Conservation (phyloP, 1,284 basidiomycete genomes). For the Cryptococcus sp. region DNA sequence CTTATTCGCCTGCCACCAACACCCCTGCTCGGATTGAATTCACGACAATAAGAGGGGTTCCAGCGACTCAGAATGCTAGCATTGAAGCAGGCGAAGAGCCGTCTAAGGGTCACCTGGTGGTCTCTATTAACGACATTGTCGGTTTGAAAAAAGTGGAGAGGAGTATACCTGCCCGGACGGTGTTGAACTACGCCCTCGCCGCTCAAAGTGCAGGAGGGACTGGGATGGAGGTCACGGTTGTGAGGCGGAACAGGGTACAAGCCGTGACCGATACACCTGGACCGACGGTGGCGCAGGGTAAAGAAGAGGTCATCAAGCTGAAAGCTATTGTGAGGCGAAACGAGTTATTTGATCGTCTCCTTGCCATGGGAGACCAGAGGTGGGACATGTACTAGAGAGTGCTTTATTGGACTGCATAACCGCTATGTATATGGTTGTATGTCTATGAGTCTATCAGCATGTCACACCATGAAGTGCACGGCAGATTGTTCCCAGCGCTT, state of each 20-base stretch:
- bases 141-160: slow-evolving; percentile 27
- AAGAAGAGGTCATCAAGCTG: slow-evolving; percentile 20
- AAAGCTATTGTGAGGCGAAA: slow-evolving; percentile 30
- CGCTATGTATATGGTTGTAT: too few species aligned
- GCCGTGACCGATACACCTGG: neutral
- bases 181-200: slow-evolving; percentile 16
- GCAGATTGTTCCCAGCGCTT: too few species aligned
- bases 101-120: slow-evolving; percentile 14
- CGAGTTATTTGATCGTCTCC: slow-evolving; percentile 36
- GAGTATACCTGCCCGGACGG: slow-evolving; percentile 13
- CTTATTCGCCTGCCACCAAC: slow-evolving; percentile 7
- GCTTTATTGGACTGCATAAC: too few species aligned
- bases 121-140: slow-evolving; percentile 29
- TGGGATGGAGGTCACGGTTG: slow-evolving; percentile 28
- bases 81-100: neutral
- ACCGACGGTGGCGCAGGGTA: neutral
- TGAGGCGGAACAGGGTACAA: slow-evolving; percentile 3
- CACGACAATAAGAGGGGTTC: slow-evolving; percentile 22
- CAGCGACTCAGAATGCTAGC: slow-evolving; percentile 6
- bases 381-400: slow-evolving; percentile 24
- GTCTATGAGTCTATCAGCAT: too few species aligned
- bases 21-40: slow-evolving; percentile 26
- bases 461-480: too few species aligned
- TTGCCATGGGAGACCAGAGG: slow-evolving; percentile 31
- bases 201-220: slow-evolving; percentile 32